Evolutionary conservation across 306 rosid genomes (phyloP).

Genomic region (Lathyrus sativus): DNA sequence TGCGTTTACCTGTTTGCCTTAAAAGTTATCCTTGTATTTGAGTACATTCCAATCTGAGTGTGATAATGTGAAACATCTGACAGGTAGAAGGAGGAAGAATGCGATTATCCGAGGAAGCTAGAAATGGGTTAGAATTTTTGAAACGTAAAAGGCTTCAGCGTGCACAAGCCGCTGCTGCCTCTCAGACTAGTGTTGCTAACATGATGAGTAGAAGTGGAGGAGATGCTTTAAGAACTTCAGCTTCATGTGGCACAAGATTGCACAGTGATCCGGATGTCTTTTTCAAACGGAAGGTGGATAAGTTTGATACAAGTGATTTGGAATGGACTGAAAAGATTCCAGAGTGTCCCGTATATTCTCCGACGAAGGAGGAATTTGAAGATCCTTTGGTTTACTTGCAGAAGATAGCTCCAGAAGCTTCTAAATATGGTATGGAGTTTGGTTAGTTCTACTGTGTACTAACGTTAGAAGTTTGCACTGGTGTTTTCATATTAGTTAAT

Average conservation of each 20-base stretch:
- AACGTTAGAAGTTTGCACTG: constrained; percentile 4
- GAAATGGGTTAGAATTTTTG: constrained; percentile 71
- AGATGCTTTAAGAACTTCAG: constrained; percentile 77
- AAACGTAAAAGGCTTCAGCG: constrained; percentile 82
- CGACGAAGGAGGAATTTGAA: constrained; percentile 87
- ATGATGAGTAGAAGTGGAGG: constrained; percentile 89
- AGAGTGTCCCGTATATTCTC: constrained; percentile 88
- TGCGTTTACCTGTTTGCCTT: constrained; percentile 18
- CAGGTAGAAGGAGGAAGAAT: constrained; percentile 95
- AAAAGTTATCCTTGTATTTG: constrained; percentile 2
- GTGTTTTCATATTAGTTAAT: constrained; percentile 9
- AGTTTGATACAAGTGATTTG: constrained; percentile 78
- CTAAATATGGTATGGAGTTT: constrained; percentile 82
- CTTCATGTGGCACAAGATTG: constrained; percentile 68
- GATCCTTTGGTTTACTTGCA: constrained; percentile 92
- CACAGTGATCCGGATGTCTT: constrained; percentile 60
- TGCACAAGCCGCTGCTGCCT: constrained; percentile 47
- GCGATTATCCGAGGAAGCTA: constrained; percentile 68
- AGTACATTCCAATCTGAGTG: constrained; percentile 13
- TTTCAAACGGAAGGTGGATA: constrained; percentile 78
- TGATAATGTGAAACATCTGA: constrained; percentile 24
- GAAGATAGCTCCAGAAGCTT: constrained; percentile 94
- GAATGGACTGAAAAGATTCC: constrained; percentile 84
- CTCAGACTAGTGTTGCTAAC: constrained; percentile 52
- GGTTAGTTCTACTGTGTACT: constrained; percentile 3